A percentile compares a stretch with the other conserved stretches of the same genome.
Evolutionary conservation across 768 basidiomycete genomes (phyloP).

Genomic region (Mycena albidolilacea): DNA sequence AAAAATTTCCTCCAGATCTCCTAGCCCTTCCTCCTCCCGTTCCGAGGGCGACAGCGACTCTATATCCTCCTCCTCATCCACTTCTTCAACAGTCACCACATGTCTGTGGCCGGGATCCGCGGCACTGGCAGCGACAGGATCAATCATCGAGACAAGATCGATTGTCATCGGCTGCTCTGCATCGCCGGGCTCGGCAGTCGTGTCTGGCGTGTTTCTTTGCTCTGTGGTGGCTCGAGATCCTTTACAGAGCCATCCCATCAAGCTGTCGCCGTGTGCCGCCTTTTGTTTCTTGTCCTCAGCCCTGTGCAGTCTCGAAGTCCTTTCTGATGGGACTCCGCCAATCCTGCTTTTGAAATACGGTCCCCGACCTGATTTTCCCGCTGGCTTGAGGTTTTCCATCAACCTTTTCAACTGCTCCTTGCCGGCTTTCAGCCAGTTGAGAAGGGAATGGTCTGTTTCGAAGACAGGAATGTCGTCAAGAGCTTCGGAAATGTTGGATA

Average conservation of each 20-base stretch:
- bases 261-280: neutral
- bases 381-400: neutral
- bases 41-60: neutral
- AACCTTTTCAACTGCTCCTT: no score
- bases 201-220: neutral
- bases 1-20: no score
- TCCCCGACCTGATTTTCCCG: neutral
- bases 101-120: neutral
- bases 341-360: neutral
- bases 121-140: neutral
- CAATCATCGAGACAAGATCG: neutral
- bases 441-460: no score
- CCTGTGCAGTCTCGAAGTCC: neutral
- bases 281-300: neutral
- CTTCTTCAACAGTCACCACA: neutral
- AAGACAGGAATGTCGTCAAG: no score
- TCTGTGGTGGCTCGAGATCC: neutral
- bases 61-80: neutral
- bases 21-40: neutral
- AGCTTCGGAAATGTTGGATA: no score
- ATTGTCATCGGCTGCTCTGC: neutral
- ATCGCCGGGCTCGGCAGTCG: neutral
- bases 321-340: neutral
- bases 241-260: neutral
- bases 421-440: no score